phyloP scores from a whole-genome alignment of 495 filamentous ascomycete genomes.

The Penicillium paxilli region DNA sequence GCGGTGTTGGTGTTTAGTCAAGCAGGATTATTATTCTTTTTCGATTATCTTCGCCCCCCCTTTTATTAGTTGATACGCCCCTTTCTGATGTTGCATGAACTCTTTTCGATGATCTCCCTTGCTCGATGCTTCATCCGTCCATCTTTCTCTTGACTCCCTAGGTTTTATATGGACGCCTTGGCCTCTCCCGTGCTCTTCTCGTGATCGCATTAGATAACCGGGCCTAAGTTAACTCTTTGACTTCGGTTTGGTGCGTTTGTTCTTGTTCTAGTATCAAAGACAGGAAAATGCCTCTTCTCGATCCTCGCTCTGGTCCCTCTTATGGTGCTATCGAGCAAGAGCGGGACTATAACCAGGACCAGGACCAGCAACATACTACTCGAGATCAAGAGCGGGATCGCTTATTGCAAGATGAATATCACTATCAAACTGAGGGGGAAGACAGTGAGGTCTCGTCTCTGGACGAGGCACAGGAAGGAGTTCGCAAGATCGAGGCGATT shows the following conservation, averaged over 20 bases:
- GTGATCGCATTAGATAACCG: slow-evolving; percentile 6
- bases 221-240: too few species aligned
- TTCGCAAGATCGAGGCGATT: slow-evolving; percentile 57
- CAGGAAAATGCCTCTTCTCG: slow-evolving; percentile 41
- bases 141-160: not conserved
- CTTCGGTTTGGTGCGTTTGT: slow-evolving; percentile 1
- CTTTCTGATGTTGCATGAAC: slow-evolving; percentile 21
- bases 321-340: slow-evolving; percentile 41
- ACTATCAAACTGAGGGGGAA: slow-evolving; percentile 28
- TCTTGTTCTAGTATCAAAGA: not conserved
- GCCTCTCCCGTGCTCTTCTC: not conserved
- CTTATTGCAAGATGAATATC: slow-evolving; percentile 33
- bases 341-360: slow-evolving; percentile 1
- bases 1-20: slow-evolving; percentile 12
- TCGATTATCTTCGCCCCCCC: slow-evolving; percentile 1
- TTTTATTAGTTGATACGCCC: slow-evolving; percentile 24
- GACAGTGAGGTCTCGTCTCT: slow-evolving; percentile 23
- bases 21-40: not conserved
- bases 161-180: not conserved
- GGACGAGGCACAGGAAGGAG: slow-evolving; percentile 52
- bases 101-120: slow-evolving; percentile 12
- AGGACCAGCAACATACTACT: too few species aligned
- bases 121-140: slow-evolving; percentile 1
- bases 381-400: slow-evolving; percentile 36
- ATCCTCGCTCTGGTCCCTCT: slow-evolving; percentile 34